These are phyloP conservation scores for Cerioporus squamosus DNA, from an alignment of 1,284 basidiomycete genomes.

Conservation along the genomic window DNA sequence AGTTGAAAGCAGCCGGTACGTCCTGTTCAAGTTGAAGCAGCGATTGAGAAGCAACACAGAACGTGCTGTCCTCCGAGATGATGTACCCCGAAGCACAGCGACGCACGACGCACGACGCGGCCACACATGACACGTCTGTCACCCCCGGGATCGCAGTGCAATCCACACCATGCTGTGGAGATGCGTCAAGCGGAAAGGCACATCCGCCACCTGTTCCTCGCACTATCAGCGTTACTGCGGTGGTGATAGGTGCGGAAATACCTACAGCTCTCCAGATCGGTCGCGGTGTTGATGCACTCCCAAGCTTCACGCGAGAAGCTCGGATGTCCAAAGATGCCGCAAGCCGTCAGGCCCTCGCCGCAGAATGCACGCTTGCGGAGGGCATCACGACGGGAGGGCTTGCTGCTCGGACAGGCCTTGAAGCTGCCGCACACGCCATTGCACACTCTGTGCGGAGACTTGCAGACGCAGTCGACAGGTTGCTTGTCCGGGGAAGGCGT, in stretches of 20 bases:
- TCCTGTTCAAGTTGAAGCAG: neutral
- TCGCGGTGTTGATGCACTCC: conserved; percentile 52
- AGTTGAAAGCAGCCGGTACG: neutral
- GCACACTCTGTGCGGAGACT: conserved; percentile 45
- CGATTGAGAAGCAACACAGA: neutral
- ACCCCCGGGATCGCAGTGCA: conserved; percentile 55
- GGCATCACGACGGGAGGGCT: conserved; percentile 34
- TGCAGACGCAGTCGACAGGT: conserved; percentile 44
- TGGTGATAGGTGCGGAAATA: conserved; percentile 10
- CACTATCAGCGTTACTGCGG: neutral
- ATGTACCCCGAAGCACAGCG: conserved; percentile 50
- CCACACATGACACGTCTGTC: conserved; percentile 51
- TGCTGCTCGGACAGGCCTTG: conserved; percentile 41
- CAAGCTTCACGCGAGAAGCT: conserved; percentile 39
- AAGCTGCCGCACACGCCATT: conserved; percentile 50
- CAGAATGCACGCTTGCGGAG: conserved; percentile 25
- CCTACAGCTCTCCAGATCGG: conserved; percentile 58
- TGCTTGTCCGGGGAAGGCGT: conserved; percentile 34
- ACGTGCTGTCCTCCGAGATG: conserved; percentile 30
- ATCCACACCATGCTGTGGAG: conserved; percentile 41
- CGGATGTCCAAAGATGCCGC: conserved; percentile 41
- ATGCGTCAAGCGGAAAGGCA: conserved; percentile 37
- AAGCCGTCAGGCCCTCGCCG: conserved; percentile 41
- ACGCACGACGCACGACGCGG: conserved; percentile 48
- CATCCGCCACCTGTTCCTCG: conserved; percentile 53